Evolutionary conservation across 805 yeast species (phyloP).

Genomic region (Yamadazyma akitaensis): DNA sequence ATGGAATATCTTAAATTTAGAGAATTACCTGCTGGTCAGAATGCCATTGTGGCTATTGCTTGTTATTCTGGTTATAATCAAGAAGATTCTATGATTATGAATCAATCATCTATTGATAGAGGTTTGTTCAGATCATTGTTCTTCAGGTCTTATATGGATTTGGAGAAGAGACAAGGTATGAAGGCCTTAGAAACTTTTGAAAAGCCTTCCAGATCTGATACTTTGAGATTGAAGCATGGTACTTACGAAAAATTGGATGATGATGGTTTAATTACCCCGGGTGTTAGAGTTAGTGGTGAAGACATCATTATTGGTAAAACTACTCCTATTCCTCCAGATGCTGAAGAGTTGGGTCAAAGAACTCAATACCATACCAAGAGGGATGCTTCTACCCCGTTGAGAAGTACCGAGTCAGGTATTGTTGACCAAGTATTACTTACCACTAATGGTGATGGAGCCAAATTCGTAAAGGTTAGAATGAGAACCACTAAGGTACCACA

Average conservation of each 20-base stretch:
- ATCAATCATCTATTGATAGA: conserved; percentile 94
- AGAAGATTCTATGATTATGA: conserved; percentile 99
- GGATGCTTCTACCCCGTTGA: conserved; percentile 96
- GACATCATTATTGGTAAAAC: conserved; percentile 98
- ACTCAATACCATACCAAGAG: conserved; percentile 97
- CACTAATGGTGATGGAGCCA: conserved; percentile 96
- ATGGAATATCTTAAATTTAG: conserved; percentile 97
- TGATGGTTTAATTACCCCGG: conserved; percentile 97
- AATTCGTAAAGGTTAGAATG: conserved; percentile 97
- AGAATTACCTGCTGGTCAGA: conserved; percentile 98
- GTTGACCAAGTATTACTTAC: conserved; percentile 96
- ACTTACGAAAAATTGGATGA: conserved; percentile 97
- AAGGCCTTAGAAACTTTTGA: conserved; percentile 97
- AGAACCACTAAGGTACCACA: conserved; percentile 98
- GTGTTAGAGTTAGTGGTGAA: conserved; percentile 98
- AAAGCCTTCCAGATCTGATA: conserved; percentile 92
- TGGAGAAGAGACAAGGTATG: conserved; percentile 98
- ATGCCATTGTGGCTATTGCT: conserved; percentile 96
- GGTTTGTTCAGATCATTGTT: conserved; percentile 94
- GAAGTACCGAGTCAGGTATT: conserved; percentile 97
- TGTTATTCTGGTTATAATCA: conserved; percentile 99
- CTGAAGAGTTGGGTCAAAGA: conserved; percentile 97
- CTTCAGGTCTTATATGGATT: conserved; percentile 97
- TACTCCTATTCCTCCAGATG: conserved; percentile 98
- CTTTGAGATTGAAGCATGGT: conserved; percentile 94